Conservation (phyloP, 1,284 basidiomycete species). For the Pseudozyma pruni region DNA sequence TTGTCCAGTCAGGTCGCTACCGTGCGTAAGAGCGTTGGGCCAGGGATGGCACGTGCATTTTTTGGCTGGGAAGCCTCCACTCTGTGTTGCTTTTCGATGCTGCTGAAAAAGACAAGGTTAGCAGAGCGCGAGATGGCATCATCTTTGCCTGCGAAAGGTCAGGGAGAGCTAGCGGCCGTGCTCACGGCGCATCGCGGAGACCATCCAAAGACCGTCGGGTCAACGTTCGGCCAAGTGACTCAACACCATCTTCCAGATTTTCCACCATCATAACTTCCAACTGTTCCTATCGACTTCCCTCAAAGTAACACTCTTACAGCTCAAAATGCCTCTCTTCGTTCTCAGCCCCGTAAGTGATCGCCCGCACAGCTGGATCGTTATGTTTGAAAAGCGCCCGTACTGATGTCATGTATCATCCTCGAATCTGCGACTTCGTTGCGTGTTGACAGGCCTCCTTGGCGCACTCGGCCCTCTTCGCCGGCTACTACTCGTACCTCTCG, state of each 20-base stretch:
- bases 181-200: no score
- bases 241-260: no score
- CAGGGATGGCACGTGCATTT: constrained; percentile 41
- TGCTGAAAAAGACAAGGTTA: no score
- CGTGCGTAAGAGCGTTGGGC: no score
- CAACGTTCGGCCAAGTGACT: no score
- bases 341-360: constrained; percentile 54
- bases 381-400: neutral
- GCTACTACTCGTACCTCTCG: constrained; percentile 64
- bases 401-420: constrained; percentile 3
- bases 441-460: constrained; percentile 66
- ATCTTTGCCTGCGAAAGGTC: no score
- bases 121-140: no score
- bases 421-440: neutral
- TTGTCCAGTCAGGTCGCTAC: no score
- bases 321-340: constrained; percentile 67
- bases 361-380: no score
- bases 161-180: neutral
- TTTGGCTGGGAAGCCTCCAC: constrained; percentile 18
- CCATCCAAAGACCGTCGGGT: no score
- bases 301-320: neutral
- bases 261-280: constrained; percentile 8
- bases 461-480: constrained; percentile 66
- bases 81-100: constrained; percentile 1
- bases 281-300: neutral